Conservation (phyloP, 1,284 basidiomycete species). For the Ceratobasidium sp. region DNA sequence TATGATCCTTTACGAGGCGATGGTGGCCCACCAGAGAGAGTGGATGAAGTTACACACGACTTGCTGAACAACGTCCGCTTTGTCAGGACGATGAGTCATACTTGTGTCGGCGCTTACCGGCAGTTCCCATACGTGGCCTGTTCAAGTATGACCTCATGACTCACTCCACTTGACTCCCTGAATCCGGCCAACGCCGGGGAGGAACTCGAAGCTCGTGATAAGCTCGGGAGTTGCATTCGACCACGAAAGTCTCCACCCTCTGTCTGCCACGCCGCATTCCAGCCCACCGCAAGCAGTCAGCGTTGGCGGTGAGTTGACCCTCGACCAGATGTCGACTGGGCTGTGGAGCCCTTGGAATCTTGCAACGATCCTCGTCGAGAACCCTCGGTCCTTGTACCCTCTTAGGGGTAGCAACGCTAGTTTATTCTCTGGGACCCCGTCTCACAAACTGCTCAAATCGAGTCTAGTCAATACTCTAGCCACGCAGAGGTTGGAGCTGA, state of each 20-base stretch:
- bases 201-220: not conserved
- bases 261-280: not conserved
- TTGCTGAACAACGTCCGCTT: not conserved
- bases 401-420: not conserved
- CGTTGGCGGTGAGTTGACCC: not conserved
- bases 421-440: not conserved
- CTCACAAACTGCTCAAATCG: not conserved
- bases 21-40: not conserved
- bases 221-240: not conserved
- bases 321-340: not conserved
- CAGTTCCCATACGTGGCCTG: not conserved
- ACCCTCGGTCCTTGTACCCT: not conserved
- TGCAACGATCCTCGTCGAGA: not conserved
- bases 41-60: not conserved
- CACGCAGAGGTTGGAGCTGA: not conserved
- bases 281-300: not conserved
- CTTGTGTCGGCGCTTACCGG: not conserved
- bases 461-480: not conserved
- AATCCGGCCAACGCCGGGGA: constrained; percentile 8
- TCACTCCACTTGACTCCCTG: constrained; percentile 1
- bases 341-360: not conserved
- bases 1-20: not conserved
- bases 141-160: constrained; percentile 9
- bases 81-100: not conserved
- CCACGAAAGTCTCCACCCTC: not conserved